These are phyloP conservation scores for Colletotrichum echinochloae DNA, from an alignment of 2,329 filamentous ascomycete species.

Conservation along the genomic window DNA sequence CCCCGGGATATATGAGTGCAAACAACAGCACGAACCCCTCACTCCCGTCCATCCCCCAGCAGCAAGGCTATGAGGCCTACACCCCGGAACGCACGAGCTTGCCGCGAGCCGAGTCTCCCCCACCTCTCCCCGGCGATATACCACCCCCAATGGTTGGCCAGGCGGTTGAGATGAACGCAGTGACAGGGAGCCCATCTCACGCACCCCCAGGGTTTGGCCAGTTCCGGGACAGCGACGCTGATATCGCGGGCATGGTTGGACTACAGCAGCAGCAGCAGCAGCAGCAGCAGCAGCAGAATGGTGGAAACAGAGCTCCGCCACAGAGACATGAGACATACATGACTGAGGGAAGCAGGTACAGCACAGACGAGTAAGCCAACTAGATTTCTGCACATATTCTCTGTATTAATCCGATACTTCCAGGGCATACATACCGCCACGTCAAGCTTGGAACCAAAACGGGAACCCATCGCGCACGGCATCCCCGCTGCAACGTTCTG, in stretches of 20 bases:
- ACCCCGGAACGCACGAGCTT: conserved; percentile 57
- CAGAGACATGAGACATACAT: conserved; percentile 62
- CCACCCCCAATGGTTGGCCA: conserved; percentile 64
- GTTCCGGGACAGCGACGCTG: conserved; percentile 74
- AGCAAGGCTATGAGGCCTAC: conserved; percentile 58
- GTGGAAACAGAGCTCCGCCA: conserved; percentile 43
- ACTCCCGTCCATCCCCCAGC: conserved; percentile 52
- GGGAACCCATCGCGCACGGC: conserved; percentile 58
- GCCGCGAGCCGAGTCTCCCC: conserved; percentile 73
- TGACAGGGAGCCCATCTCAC: conserved; percentile 64
- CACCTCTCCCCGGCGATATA: conserved; percentile 65
- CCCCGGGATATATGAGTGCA: conserved; percentile 52
- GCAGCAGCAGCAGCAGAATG: conserved; percentile 59
- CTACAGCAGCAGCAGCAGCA: conserved; percentile 65
- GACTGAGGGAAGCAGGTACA: conserved; percentile 80
- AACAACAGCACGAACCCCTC: conserved; percentile 51
- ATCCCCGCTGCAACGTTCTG: conserved; percentile 57
- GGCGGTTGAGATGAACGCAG: conserved; percentile 84
- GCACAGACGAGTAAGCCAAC: conserved; percentile 76
- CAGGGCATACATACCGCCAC: conserved; percentile 67
- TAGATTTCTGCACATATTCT: conserved; percentile 20
- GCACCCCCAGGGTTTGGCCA: conserved; percentile 57
- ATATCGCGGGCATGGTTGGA: conserved; percentile 80
- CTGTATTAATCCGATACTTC: conserved; percentile 53
- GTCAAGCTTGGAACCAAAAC: conserved; percentile 65